Evolutionary conservation across 2,329 filamentous ascomycete genomes (phyloP), one percentile per base, ranked within the genome.

Genomic region (Arthrobotrys conoides): DNA sequence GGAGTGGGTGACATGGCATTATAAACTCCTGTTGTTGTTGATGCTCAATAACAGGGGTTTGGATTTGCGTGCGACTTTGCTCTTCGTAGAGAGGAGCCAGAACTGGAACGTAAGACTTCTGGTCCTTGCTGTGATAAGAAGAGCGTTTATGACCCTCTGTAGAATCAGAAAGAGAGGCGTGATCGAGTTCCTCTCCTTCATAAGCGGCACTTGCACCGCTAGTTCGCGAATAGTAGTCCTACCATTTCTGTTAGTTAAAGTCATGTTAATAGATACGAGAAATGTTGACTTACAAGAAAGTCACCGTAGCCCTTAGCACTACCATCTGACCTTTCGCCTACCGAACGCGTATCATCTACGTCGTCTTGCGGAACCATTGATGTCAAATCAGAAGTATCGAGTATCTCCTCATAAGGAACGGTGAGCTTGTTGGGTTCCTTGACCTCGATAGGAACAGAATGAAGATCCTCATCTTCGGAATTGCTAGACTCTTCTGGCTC

Each of bases 171-270:
- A 38, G n/a, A 5, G 24, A 38, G 9, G n/a, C 8, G 9, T 61
- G 3, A n/a, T 44, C 36, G 2, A 20, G 10, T 1, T 5, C n/a
- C 18, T 61, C 57, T 61, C 18, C 57, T 18, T 41, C 36, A n/a
- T 44, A 20, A 9, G 36, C 20, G 22, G 41, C 36, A 36, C 33
- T 41, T 27, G 18, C 18, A n/a, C 33, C 33, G 36, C 33, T 44
- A 1, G 57, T 27, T 61, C 36, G 57, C 36, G 57, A 61, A 24
- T 61, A 61, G 57, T 61, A 61, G 6, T 61, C 57, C 57, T 61
- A 5, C 1, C 16, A 27, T 9, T 3, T n/a, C 6, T 8, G 3
- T 61, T 44, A 61, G 57, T 14, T 12, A 38, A n/a, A 36, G 14
- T 16, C 22, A 18, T 27, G 16, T 51, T 14, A 3, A 12, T 14